A percentile compares a stretch with the other conserved stretches of the same genome.
Evolutionary conservation across 371 early-diverging fungal species (phyloP).

Genomic region (Zychaea mexicana): DNA sequence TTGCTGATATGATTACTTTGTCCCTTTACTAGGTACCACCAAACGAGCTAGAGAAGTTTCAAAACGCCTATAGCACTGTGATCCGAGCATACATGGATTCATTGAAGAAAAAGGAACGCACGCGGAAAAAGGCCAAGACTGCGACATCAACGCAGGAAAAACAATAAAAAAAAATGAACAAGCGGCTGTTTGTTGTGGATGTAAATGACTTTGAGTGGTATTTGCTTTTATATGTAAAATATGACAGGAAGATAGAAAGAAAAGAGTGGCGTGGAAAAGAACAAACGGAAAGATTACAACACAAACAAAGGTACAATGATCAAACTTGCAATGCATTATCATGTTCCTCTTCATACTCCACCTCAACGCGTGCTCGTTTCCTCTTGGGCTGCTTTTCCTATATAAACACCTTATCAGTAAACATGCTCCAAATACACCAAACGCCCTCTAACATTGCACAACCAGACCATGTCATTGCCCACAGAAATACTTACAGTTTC

Average conservation of each 20-base stretch:
- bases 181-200: no score
- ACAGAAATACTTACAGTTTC: background rate
- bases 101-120: slow-evolving; percentile 50
- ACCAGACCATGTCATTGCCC: background rate
- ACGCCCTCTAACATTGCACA: no score
- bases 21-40: slow-evolving; percentile 30
- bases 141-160: background rate
- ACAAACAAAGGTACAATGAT: background rate
- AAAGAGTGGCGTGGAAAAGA: slow-evolving; percentile 35
- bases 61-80: slow-evolving; percentile 43
- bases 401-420: background rate
- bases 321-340: slow-evolving; percentile 16
- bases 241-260: slow-evolving; percentile 41
- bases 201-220: no score
- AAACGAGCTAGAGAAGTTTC: slow-evolving; percentile 43
- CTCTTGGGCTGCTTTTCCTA: slow-evolving; percentile 11
- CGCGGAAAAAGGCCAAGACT: slow-evolving; percentile 35
- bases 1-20: background rate
- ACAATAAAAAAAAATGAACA: background rate
- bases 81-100: slow-evolving; percentile 54
- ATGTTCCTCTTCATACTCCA: slow-evolving; percentile 24
- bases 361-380: slow-evolving; percentile 24
- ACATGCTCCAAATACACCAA: background rate
- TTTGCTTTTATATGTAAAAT: no score
- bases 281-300: background rate